A percentile compares a stretch with the other conserved stretches of the same genome.
phyloP scores from a whole-genome alignment of 305 asterid genomes.

The Fraxinus floribunda region DNA sequence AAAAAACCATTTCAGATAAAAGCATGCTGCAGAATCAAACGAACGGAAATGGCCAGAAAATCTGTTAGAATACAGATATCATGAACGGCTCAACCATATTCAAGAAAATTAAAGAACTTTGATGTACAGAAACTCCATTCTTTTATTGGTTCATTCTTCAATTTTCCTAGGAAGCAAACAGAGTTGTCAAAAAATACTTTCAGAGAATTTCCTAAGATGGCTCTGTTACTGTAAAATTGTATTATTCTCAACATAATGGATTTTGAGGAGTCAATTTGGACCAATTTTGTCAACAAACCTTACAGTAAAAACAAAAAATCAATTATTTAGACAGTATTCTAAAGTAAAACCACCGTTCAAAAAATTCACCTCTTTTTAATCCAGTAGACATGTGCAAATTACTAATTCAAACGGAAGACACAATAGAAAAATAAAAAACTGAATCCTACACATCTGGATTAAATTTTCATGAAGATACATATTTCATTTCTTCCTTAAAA shows the following conservation, averaged over 20 bases:
- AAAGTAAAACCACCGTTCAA: not conserved
- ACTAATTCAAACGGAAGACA: not conserved
- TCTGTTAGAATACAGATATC: not conserved
- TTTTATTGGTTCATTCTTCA: not conserved
- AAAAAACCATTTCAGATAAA: not conserved
- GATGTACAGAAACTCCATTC: not conserved
- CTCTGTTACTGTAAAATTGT: not conserved
- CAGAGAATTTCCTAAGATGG: not conserved
- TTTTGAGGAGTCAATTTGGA: not conserved
- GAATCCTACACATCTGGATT: not conserved
- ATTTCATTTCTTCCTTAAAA: not conserved
- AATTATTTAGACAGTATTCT: not conserved
- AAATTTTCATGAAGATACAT: not conserved
- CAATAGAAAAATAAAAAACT: not conserved
- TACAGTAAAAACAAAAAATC: not conserved
- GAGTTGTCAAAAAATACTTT: not conserved
- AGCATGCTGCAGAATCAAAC: not conserved
- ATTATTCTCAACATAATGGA: slow-evolving; percentile 2
- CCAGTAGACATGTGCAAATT: not conserved
- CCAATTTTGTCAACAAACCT: not conserved
- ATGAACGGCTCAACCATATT: not conserved
- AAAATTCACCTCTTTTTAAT: not conserved
- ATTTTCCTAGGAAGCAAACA: not conserved
- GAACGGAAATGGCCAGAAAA: not conserved
- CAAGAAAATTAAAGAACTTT: not conserved